Evolutionary conservation across 495 filamentous ascomycete species (phyloP).

Genomic region (Penicillium salamii): DNA sequence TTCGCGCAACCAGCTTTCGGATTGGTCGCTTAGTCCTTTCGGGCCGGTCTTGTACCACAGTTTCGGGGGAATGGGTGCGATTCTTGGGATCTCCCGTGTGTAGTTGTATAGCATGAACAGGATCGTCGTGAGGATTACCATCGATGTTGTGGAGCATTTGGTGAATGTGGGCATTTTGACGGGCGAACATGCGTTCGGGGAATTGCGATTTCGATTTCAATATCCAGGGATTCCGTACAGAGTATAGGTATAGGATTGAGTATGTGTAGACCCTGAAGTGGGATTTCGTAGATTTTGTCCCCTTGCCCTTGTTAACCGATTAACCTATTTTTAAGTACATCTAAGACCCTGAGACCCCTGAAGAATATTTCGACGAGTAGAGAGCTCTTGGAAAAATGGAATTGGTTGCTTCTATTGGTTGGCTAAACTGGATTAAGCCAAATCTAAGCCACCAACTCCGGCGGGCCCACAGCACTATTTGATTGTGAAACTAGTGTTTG

Average conservation of each 20-base stretch:
- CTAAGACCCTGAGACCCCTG: neutral
- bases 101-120: conserved; percentile 2
- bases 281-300: neutral
- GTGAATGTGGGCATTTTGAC: neutral
- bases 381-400: neutral
- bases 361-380: neutral
- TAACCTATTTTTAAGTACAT: conserved; percentile 1
- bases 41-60: conserved; percentile 5
- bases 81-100: neutral
- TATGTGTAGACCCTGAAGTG: neutral
- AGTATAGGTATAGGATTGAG: neutral
- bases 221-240: no score
- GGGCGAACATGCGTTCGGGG: no score
- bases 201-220: no score
- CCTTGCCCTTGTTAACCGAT: neutral
- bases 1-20: neutral
- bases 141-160: neutral
- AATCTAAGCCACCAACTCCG: neutral
- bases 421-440: neutral
- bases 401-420: neutral
- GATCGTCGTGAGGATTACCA: neutral
- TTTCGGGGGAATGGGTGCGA: neutral
- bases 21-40: neutral
- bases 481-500: neutral
- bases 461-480: neutral